Conservation (phyloP, 2,329 filamentous ascomycete genomes). For the Phialophora macrospora region DNA sequence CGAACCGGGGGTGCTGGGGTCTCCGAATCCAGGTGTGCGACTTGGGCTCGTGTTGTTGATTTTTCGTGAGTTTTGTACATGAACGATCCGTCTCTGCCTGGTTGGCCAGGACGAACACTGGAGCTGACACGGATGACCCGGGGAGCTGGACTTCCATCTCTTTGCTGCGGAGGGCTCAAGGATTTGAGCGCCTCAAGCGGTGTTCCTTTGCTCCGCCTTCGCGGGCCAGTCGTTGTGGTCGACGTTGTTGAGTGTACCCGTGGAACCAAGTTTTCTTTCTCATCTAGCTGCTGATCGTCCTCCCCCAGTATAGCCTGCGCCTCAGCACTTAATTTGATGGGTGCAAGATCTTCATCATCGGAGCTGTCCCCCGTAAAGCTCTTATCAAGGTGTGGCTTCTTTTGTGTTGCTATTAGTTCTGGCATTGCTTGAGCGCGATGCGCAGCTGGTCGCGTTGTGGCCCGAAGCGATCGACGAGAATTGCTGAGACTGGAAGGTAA, state of each 20-base stretch:
- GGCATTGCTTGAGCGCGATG: slow-evolving; percentile 20
- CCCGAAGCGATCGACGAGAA: slow-evolving; percentile 46
- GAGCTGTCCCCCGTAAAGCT: slow-evolving; percentile 74
- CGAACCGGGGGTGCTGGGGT: slow-evolving; percentile 54
- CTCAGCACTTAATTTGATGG: slow-evolving; percentile 90
- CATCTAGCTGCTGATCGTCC: slow-evolving; percentile 59
- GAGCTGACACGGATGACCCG: slow-evolving; percentile 50
- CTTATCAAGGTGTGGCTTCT: slow-evolving; percentile 11
- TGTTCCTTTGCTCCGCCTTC: slow-evolving; percentile 24
- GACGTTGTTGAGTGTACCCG: slow-evolving; percentile 7
- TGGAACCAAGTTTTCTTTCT: slow-evolving; percentile 38
- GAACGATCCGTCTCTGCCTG: slow-evolving; percentile 47
- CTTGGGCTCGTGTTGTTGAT: slow-evolving; percentile 20
- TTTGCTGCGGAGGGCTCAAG: slow-evolving; percentile 47
- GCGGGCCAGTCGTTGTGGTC: slow-evolving; percentile 17
- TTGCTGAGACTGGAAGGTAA: slow-evolving; percentile 46
- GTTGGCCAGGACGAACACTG: slow-evolving; percentile 37
- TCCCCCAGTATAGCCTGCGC: slow-evolving; percentile 79
- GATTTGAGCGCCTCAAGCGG: slow-evolving; percentile 42
- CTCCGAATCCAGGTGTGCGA: slow-evolving; percentile 45
- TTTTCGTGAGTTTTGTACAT: slow-evolving; percentile 45
- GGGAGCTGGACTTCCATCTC: slow-evolving; percentile 50
- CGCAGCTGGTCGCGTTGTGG: slow-evolving; percentile 36
- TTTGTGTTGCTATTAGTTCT: not conserved
- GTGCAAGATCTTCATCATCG: slow-evolving; percentile 88